phyloP scores from a whole-genome alignment of 1,139 yeast species.

The Candida albicans region DNA sequence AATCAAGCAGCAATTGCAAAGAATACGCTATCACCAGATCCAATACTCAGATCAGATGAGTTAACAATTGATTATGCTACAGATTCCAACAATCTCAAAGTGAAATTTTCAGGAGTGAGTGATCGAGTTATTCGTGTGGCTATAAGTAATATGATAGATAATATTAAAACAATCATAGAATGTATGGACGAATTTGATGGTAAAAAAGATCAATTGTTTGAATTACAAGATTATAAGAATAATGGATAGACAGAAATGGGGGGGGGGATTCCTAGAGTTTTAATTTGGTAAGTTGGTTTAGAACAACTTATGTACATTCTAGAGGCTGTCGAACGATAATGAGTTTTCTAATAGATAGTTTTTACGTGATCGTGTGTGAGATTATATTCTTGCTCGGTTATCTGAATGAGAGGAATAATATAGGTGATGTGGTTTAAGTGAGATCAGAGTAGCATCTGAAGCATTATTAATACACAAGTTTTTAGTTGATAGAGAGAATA shows the following conservation, averaged over 20 bases:
- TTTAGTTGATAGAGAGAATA: too few relatives aligned
- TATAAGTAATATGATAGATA: constrained; percentile 66
- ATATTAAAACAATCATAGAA: constrained; percentile 62
- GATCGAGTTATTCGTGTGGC: constrained; percentile 71
- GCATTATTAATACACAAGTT: too few relatives aligned
- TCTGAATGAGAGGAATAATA: too few relatives aligned
- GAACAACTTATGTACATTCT: too few relatives aligned
- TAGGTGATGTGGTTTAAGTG: too few relatives aligned
- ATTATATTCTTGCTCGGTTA: too few relatives aligned
- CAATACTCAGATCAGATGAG: constrained; percentile 67
- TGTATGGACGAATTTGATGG: constrained; percentile 65
- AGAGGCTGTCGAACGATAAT: too few relatives aligned
- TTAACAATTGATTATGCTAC: constrained; percentile 44
- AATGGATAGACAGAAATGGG: not conserved
- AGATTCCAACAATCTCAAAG: constrained; percentile 30
- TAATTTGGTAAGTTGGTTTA: too few relatives aligned
- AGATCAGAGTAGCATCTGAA: too few relatives aligned
- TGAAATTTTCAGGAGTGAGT: constrained; percentile 53
- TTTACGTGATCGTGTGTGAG: too few relatives aligned
- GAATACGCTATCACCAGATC: constrained; percentile 69
- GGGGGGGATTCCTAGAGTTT: too few relatives aligned
- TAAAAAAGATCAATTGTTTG: constrained; percentile 17
- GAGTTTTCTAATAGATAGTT: too few relatives aligned
- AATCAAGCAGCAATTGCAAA: constrained; percentile 66
- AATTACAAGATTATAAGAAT: constrained; percentile 4